Percentiles rank a stretch among this genome's conserved stretches.
Conservation (phyloP, 2,329 filamentous ascomycete species). For the Neobulgaria alba region DNA sequence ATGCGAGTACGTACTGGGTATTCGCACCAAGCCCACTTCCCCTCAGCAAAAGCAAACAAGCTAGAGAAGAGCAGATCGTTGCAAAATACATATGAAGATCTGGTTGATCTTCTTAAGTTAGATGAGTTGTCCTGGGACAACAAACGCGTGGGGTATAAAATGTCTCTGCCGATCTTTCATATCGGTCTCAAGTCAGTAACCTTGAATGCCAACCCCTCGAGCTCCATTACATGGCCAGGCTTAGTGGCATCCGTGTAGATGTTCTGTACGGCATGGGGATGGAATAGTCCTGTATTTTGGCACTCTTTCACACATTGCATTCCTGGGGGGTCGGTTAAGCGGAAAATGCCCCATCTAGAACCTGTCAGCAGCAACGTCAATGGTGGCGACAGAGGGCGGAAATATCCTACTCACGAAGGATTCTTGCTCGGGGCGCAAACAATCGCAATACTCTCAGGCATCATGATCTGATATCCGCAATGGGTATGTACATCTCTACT, state of each 20-base stretch:
- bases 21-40: too few relatives aligned
- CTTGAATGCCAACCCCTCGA: constrained; percentile 50
- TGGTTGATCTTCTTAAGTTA: too few relatives aligned
- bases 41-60: too few relatives aligned
- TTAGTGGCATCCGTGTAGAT: constrained; percentile 36
- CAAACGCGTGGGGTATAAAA: too few relatives aligned
- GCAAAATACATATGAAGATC: too few relatives aligned
- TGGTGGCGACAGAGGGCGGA: constrained; percentile 14
- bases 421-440: constrained; percentile 82
- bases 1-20: too few relatives aligned
- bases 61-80: too few relatives aligned
- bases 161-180: not conserved
- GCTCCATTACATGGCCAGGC: constrained; percentile 50
- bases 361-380: constrained; percentile 5
- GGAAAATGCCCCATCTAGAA: constrained; percentile 76
- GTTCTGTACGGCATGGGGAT: constrained; percentile 48
- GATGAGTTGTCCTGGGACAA: too few relatives aligned
- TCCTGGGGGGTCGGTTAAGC: constrained; percentile 86
- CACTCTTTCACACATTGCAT: constrained; percentile 79
- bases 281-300: constrained; percentile 71
- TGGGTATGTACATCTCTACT: constrained; percentile 90
- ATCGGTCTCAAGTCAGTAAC: constrained; percentile 51
- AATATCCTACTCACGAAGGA: constrained; percentile 65
- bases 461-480: constrained; percentile 89
- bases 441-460: constrained; percentile 92